Conservation (phyloP, 768 basidiomycete species). For the Serendipita sp. region DNA sequence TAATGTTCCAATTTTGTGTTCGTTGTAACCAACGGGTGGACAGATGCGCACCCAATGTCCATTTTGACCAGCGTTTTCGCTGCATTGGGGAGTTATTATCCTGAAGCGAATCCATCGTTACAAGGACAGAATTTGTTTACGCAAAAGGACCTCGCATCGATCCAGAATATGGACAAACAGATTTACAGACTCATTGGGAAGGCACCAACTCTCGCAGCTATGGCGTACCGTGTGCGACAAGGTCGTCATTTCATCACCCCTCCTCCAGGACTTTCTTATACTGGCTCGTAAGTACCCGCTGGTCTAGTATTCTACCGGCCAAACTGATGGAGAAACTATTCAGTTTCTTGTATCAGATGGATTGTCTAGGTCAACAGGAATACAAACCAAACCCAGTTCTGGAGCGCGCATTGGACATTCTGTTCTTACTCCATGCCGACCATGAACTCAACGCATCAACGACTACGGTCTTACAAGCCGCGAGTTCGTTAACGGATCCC, state of each 20-base stretch:
- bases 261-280: conserved; percentile 66
- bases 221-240: conserved; percentile 88
- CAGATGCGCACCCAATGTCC: conserved; percentile 79
- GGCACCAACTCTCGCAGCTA: conserved; percentile 76
- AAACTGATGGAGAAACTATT: conserved; percentile 1
- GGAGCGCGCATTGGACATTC: conserved; percentile 70
- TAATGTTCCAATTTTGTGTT: neutral
- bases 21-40: neutral
- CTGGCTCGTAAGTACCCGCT: conserved; percentile 47
- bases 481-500: conserved; percentile 78
- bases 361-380: conserved; percentile 54
- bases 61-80: conserved; percentile 78
- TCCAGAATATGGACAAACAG: conserved; percentile 80
- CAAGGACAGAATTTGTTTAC: conserved; percentile 68
- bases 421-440: conserved; percentile 81
- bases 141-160: conserved; percentile 43
- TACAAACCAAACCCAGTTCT: conserved; percentile 74
- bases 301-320: neutral
- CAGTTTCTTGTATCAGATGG: conserved; percentile 84
- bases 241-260: conserved; percentile 78
- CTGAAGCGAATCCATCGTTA: conserved; percentile 30
- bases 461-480: conserved; percentile 78
- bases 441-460: conserved; percentile 81
- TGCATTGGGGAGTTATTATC: conserved; percentile 75
- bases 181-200: conserved; percentile 81